Conservation (phyloP, 2,329 filamentous ascomycete species). For the Penicillium hordei region DNA sequence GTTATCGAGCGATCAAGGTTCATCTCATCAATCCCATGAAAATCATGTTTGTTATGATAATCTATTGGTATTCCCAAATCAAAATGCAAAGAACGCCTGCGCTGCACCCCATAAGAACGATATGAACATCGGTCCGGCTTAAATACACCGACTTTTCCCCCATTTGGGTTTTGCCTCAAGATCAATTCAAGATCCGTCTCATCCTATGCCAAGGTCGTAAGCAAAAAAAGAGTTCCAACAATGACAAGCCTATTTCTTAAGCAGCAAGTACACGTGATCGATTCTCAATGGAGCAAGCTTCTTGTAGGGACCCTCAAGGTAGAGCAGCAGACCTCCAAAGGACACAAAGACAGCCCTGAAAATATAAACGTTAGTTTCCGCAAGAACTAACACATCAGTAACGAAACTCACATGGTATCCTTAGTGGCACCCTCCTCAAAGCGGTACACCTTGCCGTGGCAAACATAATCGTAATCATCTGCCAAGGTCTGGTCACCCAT, state of each 20-base stretch:
- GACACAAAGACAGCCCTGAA: conserved; percentile 87
- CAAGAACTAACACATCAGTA: neutral
- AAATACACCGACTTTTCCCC: conserved; percentile 25
- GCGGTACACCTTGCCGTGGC: conserved; percentile 53
- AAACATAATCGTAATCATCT: conserved; percentile 54
- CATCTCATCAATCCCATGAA: conserved; percentile 10
- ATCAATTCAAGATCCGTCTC: conserved; percentile 4
- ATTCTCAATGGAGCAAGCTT: conserved; percentile 89
- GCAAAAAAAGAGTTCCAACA: conserved; percentile 9
- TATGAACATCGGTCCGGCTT: conserved; percentile 20
- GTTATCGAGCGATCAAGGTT: neutral
- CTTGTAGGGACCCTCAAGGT: conserved; percentile 90
- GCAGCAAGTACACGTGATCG: conserved; percentile 87
- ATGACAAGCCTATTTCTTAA: conserved; percentile 72
- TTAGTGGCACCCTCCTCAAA: conserved; percentile 60
- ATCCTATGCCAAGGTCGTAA: conserved; percentile 5
- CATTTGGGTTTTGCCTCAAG: conserved; percentile 3
- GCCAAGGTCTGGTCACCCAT: conserved; percentile 59
- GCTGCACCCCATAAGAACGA: conserved; percentile 37
- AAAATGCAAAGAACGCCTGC: conserved; percentile 43
- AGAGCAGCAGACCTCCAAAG: conserved; percentile 88
- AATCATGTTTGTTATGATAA: conserved; percentile 23
- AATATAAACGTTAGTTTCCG: conserved; percentile 1
- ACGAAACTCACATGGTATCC: conserved; percentile 73
- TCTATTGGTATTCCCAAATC: conserved; percentile 39